phyloP scores from a whole-genome alignment of 345 rosid species.

The Brassica carinata region DNA sequence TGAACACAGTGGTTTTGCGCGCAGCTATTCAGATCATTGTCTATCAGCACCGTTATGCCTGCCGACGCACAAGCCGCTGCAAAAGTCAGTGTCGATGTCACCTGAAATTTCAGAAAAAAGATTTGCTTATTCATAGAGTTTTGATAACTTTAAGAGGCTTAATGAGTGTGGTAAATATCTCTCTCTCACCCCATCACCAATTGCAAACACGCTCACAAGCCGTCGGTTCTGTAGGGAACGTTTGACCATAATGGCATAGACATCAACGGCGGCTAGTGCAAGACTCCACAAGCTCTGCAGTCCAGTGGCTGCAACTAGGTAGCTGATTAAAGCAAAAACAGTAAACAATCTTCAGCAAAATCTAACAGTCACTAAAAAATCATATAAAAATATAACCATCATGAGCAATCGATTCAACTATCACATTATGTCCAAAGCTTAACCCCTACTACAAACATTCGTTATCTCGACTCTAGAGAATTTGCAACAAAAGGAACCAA shows the following conservation, averaged over 20 bases:
- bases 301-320: conserved; percentile 72
- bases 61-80: conserved; percentile 89
- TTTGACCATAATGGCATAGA: conserved; percentile 69
- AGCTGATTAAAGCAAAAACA: conserved; percentile 50
- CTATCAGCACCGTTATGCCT: conserved; percentile 75
- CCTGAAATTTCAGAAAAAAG: conserved; percentile 37
- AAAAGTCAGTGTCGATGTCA: conserved; percentile 72
- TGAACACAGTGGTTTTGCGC: conserved; percentile 60
- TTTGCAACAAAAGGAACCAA: conserved; percentile 3
- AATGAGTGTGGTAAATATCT: neutral
- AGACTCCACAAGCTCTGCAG: conserved; percentile 87
- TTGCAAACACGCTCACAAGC: conserved; percentile 56
- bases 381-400: neutral
- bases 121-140: neutral
- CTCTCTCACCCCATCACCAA: conserved; percentile 82
- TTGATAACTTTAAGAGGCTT: neutral
- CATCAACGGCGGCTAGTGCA: conserved; percentile 59
- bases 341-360: conserved; percentile 10
- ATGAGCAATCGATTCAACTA: neutral
- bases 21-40: conserved; percentile 58
- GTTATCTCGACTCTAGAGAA: neutral
- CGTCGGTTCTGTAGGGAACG: conserved; percentile 60
- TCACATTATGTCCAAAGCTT: neutral
- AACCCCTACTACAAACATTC: neutral
- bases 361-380: neutral